Base-by-base conservation (phyloP, 257 asterid species). In the Cinchona pubescens region DNA sequence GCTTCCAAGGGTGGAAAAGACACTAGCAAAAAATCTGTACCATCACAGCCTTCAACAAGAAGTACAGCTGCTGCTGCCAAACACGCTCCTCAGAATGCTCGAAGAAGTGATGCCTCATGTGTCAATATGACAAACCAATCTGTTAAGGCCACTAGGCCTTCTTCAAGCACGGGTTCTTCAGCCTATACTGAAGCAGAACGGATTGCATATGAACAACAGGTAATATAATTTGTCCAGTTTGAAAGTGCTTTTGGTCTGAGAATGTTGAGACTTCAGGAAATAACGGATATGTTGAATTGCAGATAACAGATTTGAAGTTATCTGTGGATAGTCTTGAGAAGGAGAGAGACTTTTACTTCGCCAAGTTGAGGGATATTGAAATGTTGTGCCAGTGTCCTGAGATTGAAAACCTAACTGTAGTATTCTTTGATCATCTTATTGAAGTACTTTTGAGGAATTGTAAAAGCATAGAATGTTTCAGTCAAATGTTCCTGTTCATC, bases 341-440 rank as follows among this genome's bases (percentile, higher is more conserved):
- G 87, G 98, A 94, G 84, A 88, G 98, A 80, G 98, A 92, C 85
- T 94, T 92, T 81, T 92, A 92, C 88, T 94, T 94, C 73, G 84
- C 90, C 65, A 94, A 92, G 82, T 65, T 94, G 85, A 90, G 98
- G 86, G 98, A 94, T 70, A 82, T 92, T 55, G 98, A 92, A 77
- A 88, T 94, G 79, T 64, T 92, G 53, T 90, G 97, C 87, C 97
- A 94, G 86, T 84, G 82, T 49, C 92, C 97, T 10, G 86, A 82
- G 77, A 83, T 89, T 68, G 97, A 85, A 84, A 88, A 87, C 40
- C 79, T 76, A 64, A 87, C 89, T 3, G 98, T 94, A 90, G 46
- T 46, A 19, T 69, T 46, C 69, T 63, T 65, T 75, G 21, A 8
- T 13, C 45, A 58, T 30, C 53, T 37, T 51, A 43, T 30, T 66